Base-by-base conservation (phyloP, 371 early-diverging fungal species). In the Choanephora cucurbitarum region DNA sequence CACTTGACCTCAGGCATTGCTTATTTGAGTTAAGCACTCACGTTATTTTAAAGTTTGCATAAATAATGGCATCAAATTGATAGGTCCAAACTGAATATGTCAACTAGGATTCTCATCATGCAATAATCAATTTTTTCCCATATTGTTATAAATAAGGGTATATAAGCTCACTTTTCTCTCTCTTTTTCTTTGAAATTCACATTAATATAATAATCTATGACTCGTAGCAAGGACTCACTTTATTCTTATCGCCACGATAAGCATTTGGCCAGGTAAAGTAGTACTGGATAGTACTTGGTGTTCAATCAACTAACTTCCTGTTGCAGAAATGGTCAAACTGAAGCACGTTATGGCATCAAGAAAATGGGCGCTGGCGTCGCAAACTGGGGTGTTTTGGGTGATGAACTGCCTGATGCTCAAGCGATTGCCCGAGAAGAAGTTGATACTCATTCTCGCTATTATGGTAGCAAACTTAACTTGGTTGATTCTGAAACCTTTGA, bases 301-400 rank as follows among this genome's bases (percentile, higher is more conserved):
- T 15, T 19, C 22, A 19, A n/a, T n/a, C n/a, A n/a, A n/a, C n/a
- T n/a, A n/a, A n/a, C n/a, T 23, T 19, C 21, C 33, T 41, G 1
- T 5, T 32, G 0, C 48, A 65, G 67, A 52, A 67, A 67, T 53
- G 63, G 67, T 10, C 59, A 55, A 21, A 47, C 45, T 9, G 67
- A 67, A 58, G 21, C 43, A 11, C 67, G 67, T 48, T 58, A 58
- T 33, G 57, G 62, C 4, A 31, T 67, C 6, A 67, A 67, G 44
- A 67, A 67, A 23, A 44, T 58, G 49, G 67, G 67, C 14, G 67
- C 62, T 40, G 67, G 67, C 19, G 34, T 48, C 41, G 67, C 52
- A 13, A 67, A 67, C 21, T 67, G 67, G 67, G 67, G 67, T 5
- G 52, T 67, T 5, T 49, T 67, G 28, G 67, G 67, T 14, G 67